phyloP scores from a whole-genome alignment of 2,329 filamentous ascomycete genomes.

The Colletotrichum simmondsii region DNA sequence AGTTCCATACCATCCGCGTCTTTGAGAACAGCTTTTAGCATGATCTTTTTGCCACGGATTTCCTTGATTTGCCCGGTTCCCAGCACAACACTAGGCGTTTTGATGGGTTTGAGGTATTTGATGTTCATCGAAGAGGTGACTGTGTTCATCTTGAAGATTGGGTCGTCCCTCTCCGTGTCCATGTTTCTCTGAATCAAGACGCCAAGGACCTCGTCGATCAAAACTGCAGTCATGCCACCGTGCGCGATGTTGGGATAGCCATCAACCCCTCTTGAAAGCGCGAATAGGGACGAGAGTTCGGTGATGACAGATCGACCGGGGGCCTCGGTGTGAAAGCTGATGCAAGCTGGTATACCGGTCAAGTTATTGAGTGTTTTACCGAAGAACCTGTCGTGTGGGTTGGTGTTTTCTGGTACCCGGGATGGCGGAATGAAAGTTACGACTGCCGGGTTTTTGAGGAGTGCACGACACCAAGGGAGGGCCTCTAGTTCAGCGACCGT shows the following conservation, averaged over 20 bases:
- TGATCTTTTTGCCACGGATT: conserved; percentile 47
- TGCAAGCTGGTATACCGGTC: conserved; percentile 45
- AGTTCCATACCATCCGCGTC: conserved; percentile 43
- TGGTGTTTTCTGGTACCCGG: conserved; percentile 41
- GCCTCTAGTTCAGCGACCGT: conserved; percentile 43
- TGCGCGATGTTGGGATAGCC: conserved; percentile 48
- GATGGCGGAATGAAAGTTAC: conserved; percentile 47
- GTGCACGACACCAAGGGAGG: conserved; percentile 48
- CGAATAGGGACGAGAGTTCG: conserved; percentile 44
- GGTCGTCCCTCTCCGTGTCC: conserved; percentile 43
- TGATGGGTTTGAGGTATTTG: conserved; percentile 46
- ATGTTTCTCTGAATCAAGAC: conserved; percentile 49
- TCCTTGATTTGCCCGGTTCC: conserved; percentile 45
- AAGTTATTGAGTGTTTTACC: conserved; percentile 43
- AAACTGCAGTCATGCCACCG: conserved; percentile 47
- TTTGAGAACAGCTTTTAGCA: conserved; percentile 43
- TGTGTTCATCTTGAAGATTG: conserved; percentile 41
- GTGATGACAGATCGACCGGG: conserved; percentile 37
- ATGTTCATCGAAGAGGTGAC: conserved; percentile 49
- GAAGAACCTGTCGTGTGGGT: conserved; percentile 48
- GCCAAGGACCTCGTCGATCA: conserved; percentile 51
- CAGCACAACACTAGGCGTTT: conserved; percentile 42
- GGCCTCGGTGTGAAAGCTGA: conserved; percentile 46
- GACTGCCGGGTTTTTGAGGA: conserved; percentile 40
- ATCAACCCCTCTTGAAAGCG: conserved; percentile 46